Evolutionary conservation across 208 protist species (phyloP), one percentile per base, ranked within the genome.

Genomic region (Trypanosoma rangeli): DNA sequence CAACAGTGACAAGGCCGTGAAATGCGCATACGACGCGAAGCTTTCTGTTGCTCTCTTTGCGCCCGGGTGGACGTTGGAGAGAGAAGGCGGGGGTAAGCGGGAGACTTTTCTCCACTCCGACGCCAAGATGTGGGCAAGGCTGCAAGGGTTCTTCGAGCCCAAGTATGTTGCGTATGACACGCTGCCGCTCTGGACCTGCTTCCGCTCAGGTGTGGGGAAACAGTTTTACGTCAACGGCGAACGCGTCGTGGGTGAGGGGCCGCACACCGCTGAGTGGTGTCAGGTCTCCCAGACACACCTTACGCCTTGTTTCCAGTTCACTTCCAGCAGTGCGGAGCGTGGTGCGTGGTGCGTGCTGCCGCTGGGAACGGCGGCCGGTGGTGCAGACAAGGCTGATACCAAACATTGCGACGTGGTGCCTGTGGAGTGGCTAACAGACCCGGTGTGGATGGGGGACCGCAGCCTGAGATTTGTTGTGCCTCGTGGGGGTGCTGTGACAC

Each of bases 11-110:
- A 58, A 75, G 3, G 90, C 89, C 22, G 70, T 86, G 8, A 33
- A 78, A 13, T 73, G 78, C 57, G 80, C 73, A 9, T 39, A 26
- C 10, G 20, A 53, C 3, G 44, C 62, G 8, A 48, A 74, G 5
- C 67, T 92, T 42, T 97, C 93, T 12, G 73, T 84, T 8, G 93
- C 87, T 15, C 56, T 98, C n/a, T 98, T 98, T 74, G 93, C 93
- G 7, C 92, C 93, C 18, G 92, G 66, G 5, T 98, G 92, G 93
- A 92, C 89, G 26, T 76, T 74, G 55, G 95, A 98, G 68, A 65
- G 22, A 20, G 72, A 83, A 64, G 74, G 80, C 13, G 12, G 79
- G 18, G 76, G 76, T 15, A 67, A 46, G 12, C 82, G 83, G 24
- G 82, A 85, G 46, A 70, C 52, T 15, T 93, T 90, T 71, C 71